Evolutionary conservation across 2,329 filamentous ascomycete species (phyloP).

Genomic region (Colletotrichum tamarilloi): DNA sequence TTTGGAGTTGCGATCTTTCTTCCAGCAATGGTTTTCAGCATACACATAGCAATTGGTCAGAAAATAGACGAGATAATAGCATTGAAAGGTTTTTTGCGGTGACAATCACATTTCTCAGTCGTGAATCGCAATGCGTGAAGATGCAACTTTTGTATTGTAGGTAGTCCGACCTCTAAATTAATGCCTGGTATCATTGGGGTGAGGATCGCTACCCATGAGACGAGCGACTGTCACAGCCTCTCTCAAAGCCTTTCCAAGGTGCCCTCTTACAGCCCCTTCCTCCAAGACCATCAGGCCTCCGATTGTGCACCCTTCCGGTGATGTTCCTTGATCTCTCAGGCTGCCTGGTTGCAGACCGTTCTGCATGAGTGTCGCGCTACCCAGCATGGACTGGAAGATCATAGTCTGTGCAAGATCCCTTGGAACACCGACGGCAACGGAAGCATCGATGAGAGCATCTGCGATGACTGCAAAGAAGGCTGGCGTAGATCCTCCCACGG

Average conservation of each 20-base stretch:
- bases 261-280: slow-evolving; percentile 62
- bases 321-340: slow-evolving; percentile 68
- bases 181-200: slow-evolving; percentile 53
- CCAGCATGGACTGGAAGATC: slow-evolving; percentile 69
- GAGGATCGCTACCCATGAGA: slow-evolving; percentile 50
- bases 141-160: no score
- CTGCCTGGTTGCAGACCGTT: slow-evolving; percentile 66
- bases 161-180: neutral
- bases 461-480: slow-evolving; percentile 69
- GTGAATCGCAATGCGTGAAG: no score
- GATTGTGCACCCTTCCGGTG: slow-evolving; percentile 71
- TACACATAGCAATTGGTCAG: neutral
- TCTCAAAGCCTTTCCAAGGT: slow-evolving; percentile 54
- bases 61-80: no score
- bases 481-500: slow-evolving; percentile 69
- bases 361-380: slow-evolving; percentile 64
- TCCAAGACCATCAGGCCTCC: slow-evolving; percentile 69
- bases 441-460: slow-evolving; percentile 69
- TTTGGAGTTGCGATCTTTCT: slow-evolving; percentile 31
- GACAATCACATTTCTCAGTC: no score
- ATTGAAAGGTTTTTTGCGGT: no score
- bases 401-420: slow-evolving; percentile 66
- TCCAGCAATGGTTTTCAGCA: neutral
- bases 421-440: slow-evolving; percentile 69
- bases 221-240: slow-evolving; percentile 59